Evolutionary conservation across 75 land plant species (phyloP).

Genomic region (Pinus tabuliformis): DNA sequence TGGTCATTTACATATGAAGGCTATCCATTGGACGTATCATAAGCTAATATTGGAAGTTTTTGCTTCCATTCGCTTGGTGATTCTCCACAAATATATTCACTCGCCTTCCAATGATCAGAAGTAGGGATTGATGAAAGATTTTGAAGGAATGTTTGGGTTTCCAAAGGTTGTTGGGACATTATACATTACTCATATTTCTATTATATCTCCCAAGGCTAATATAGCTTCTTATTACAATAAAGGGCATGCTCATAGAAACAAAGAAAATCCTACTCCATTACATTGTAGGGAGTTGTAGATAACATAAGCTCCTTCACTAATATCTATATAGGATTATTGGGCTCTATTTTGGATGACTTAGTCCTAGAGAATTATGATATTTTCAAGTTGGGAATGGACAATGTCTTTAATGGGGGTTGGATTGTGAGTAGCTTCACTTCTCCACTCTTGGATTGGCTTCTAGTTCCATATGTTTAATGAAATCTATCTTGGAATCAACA

Average conservation of each 20-base stretch:
- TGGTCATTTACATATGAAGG: constrained; percentile 92
- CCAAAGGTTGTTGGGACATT: constrained; percentile 82
- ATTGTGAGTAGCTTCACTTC: constrained; percentile 75
- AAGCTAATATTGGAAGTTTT: constrained; percentile 93
- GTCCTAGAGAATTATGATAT: constrained; percentile 80
- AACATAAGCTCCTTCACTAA: constrained; percentile 77
- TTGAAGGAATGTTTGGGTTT: constrained; percentile 69
- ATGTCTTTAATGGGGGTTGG: constrained; percentile 57
- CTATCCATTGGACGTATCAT: constrained; percentile 95
- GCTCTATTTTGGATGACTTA: constrained; percentile 84
- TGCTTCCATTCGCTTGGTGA: constrained; percentile 74
- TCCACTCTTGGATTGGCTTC: constrained; percentile 87
- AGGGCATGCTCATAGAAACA: constrained; percentile 89
- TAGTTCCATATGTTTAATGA: constrained; percentile 86
- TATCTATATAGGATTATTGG: constrained; percentile 92
- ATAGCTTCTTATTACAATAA: constrained; percentile 90
- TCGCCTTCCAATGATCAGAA: constrained; percentile 62
- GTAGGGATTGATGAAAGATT: constrained; percentile 46
- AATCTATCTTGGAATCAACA: constrained; percentile 87
- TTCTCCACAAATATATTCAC: constrained; percentile 76
- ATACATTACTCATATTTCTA: constrained; percentile 93
- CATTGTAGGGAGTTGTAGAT: constrained; percentile 88
- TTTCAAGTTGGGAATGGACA: constrained; percentile 56
- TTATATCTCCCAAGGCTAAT: constrained; percentile 91
- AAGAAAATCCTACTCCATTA: constrained; percentile 90